phyloP scores from a whole-genome alignment of 2,329 filamentous ascomycete species.

The Paecilomyces formosus region DNA sequence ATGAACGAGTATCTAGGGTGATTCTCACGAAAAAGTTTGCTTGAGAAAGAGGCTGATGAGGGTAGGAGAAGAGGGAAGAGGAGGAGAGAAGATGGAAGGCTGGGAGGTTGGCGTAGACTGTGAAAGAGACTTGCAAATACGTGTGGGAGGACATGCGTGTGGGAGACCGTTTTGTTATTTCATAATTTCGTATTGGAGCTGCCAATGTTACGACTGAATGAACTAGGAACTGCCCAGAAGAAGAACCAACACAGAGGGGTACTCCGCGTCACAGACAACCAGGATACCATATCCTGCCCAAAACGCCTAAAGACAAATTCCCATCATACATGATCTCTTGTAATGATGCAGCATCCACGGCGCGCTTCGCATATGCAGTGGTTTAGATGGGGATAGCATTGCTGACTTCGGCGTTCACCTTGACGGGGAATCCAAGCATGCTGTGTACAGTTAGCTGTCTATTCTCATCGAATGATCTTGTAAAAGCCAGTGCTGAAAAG shows the following conservation, averaged over 20 bases:
- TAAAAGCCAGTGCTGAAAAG: not conserved
- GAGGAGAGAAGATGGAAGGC: not conserved
- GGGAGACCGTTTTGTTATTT: not conserved
- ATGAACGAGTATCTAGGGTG: not conserved
- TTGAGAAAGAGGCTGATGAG: not conserved
- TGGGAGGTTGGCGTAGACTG: not conserved
- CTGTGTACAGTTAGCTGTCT: conserved; percentile 20
- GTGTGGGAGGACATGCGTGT: not conserved
- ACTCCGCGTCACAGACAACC: not conserved
- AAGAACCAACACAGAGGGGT: not conserved
- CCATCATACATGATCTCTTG: not conserved
- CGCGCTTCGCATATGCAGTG: not conserved
- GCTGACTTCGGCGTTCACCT: conserved; percentile 44
- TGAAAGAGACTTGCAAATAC: not conserved
- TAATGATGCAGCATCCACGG: not conserved
- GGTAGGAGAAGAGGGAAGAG: not conserved
- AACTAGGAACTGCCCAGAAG: not conserved
- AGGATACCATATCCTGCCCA: not conserved
- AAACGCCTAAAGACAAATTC: not conserved
- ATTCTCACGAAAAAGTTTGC: not conserved
- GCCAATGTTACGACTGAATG: not conserved
- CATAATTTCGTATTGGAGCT: not conserved
- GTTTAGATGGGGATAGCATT: conserved; percentile 44
- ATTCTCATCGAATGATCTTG: not conserved
- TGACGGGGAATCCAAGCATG: conserved; percentile 45